Conservation (phyloP, 2,329 filamentous ascomycete species). For the Exophiala dermatitidis region DNA sequence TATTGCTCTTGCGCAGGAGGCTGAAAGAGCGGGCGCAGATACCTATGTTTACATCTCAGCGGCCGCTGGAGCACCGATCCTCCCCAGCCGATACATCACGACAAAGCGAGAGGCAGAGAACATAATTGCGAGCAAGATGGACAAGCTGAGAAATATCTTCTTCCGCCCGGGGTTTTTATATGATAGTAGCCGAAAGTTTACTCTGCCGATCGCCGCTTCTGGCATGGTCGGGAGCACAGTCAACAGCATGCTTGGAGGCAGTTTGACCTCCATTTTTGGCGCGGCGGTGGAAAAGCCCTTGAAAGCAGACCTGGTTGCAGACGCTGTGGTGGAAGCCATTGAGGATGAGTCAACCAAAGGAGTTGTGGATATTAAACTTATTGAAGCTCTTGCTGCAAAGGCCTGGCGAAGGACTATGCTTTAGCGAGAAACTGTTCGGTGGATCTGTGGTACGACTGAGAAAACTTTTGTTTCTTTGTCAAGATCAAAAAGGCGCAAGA, state of each 20-base stretch:
- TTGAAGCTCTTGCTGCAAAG: constrained; percentile 72
- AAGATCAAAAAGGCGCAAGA: too few species aligned
- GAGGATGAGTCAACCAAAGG: constrained; percentile 66
- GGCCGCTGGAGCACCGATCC: constrained; percentile 72
- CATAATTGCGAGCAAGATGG: constrained; percentile 64
- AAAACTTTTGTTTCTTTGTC: too few species aligned
- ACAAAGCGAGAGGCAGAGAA: constrained; percentile 89
- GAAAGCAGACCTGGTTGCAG: constrained; percentile 77
- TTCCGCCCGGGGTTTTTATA: constrained; percentile 83
- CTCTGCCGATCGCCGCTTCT: constrained; percentile 73
- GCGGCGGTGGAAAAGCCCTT: constrained; percentile 77
- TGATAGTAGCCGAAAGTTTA: constrained; percentile 72
- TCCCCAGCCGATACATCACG: constrained; percentile 77
- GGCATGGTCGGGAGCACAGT: constrained; percentile 67
- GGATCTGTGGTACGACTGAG: constrained; percentile 1
- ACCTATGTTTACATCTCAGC: constrained; percentile 87
- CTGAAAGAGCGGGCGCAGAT: constrained; percentile 55
- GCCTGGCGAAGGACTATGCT: constrained; percentile 89
- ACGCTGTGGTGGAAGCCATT: constrained; percentile 83
- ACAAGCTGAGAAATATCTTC: constrained; percentile 70
- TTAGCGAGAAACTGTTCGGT: constrained; percentile 34
- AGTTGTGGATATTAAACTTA: constrained; percentile 67
- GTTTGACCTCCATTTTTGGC: constrained; percentile 70
- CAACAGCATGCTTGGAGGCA: constrained; percentile 69
- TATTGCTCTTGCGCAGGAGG: constrained; percentile 72